Percentiles rank a stretch among this genome's conserved stretches.
Evolutionary conservation across 371 early-diverging fungal species (phyloP).

Genomic region (Lichtheimia hyalospora): DNA sequence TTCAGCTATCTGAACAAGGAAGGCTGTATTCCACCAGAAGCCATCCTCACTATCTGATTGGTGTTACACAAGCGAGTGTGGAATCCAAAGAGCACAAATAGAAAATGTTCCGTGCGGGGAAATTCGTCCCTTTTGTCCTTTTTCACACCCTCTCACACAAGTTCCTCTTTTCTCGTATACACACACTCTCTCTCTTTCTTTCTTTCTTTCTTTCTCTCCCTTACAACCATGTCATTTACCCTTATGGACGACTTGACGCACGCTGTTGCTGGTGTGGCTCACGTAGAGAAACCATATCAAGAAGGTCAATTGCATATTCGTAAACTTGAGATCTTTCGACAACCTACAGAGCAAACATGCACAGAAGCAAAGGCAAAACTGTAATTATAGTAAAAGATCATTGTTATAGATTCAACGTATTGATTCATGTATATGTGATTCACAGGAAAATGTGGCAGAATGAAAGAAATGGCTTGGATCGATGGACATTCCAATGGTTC

Average conservation of each 20-base stretch:
- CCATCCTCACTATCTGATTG: slow-evolving; percentile 5
- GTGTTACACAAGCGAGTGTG: too few species aligned
- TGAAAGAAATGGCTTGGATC: slow-evolving; percentile 26
- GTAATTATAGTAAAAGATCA: slow-evolving; percentile 20
- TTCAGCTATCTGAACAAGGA: slow-evolving; percentile 46
- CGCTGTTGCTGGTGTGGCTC: slow-evolving; percentile 41
- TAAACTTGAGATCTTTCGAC: slow-evolving; percentile 26
- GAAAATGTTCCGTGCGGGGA: slow-evolving; percentile 9
- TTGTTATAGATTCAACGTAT: neutral
- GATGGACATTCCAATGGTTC: slow-evolving; percentile 43
- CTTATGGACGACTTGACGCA: slow-evolving; percentile 32
- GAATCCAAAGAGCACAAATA: too few species aligned
- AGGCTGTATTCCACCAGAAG: slow-evolving; percentile 34
- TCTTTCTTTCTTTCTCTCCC: slow-evolving; percentile 8
- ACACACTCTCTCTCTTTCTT: slow-evolving; percentile 8
- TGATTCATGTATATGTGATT: neutral
- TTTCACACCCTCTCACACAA: neutral
- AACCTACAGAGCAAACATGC: slow-evolving; percentile 31
- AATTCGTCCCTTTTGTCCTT: neutral
- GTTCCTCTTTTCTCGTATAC: neutral
- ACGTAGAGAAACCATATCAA: slow-evolving; percentile 37
- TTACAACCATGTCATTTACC: slow-evolving; percentile 22
- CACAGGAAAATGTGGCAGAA: slow-evolving; percentile 31
- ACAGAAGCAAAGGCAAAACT: slow-evolving; percentile 37
- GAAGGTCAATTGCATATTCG: slow-evolving; percentile 24